Base-by-base conservation (phyloP, 768 basidiomycete genomes). In the Mycena amicta region DNA sequence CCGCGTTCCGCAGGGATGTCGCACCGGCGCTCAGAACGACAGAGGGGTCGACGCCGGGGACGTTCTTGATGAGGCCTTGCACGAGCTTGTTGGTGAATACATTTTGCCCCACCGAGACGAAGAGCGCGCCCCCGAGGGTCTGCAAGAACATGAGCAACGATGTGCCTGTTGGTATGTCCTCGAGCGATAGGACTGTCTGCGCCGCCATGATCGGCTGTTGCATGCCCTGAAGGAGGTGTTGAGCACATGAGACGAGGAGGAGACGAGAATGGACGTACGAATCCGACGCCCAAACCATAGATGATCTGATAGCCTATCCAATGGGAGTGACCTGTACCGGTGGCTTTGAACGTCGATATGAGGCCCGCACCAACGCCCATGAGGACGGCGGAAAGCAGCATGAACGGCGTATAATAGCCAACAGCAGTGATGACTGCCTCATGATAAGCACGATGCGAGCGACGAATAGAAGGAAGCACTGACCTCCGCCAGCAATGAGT, bases 351-450 rank as follows among this genome's bases (percentile, higher is more conserved):
- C 0, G 71, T 61, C 8, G 68, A 68, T 23, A 80, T 54, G 2
- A 80, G 46, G 6, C 73, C 72, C 23, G 74, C 67, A 5, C 78
- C 75, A 30, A 75, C 31, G 40, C 72, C 50, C 16, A 70, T 63
- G 6, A 77, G 46, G 2, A 52, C 55, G 74, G 77, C 78, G 18
- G 54, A 56, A 31, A 52, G 39, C 16, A 46, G 23, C 20, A 53
- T 23, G 46, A 62, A 73, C 0, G 70, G 70, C 11, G 71, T 54
- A 64, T 81, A 83, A 26, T 67, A 62, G 11, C 72, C 68, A 1
- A 71, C 65, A 20, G 64, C 49, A 23, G 68, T 72, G 30, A 81
- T 71, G 0, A 67, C 41, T 43, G 41, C 6, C 11, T 12, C 12
- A 43, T 5, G 20, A 22, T 6, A 43, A 43, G 11, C 20, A 22